Base-by-base conservation (phyloP, 176 grass and related monocot species). In the Alloteropsis semialata region DNA sequence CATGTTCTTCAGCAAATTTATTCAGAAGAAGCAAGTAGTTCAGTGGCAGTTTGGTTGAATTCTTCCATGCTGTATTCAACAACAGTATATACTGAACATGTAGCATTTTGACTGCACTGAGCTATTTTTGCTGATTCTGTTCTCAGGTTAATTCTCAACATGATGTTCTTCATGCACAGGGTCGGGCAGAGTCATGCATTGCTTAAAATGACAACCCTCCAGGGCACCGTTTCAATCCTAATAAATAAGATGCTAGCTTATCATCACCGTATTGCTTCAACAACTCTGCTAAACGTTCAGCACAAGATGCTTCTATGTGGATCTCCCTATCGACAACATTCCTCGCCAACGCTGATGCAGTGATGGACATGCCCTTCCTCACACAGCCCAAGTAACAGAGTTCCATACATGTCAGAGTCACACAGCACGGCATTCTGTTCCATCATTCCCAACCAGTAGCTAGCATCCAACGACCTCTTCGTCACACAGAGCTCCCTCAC, bases 341-440 rank as follows among this genome's bases (percentile, higher is more conserved):
- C 79, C 68, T 88, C 32, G 29, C 88, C 66, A 94, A 14, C 17
- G 28, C 69, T 12, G 79, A 74, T 17, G 89, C 85, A n/a, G 48
- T 94, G 85, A 42, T 68, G 62, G 24, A 87, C 53, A 72, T 65
- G 84, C 1, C 87, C 86, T 80, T 92, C 87, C 22, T 81, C 73
- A 85, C 81, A 94, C 39, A 97, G 51, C 19, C 80, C 88, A 19
- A 68, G 19, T 67, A 94, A 90, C 45, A 94, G 41, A 45, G 7
- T 53, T 74, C 64, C 76, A 71, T 90, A 90, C 30, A 92, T 88
- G 72, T 94, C 84, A 5, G 80, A 87, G 78, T 97, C 90, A 64
- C 89, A 89, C 21, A 79, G 44, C 64, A 87, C 80, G 22, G 85
- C 83, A 25, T 90, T 90, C 46, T 89, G 84, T 50, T 94, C 88